A percentile compares a stretch with the other conserved stretches of the same genome.
These are phyloP conservation scores for Aristolochia californica DNA, from an alignment of 164 flowering plant species.

Conservation along the genomic window DNA sequence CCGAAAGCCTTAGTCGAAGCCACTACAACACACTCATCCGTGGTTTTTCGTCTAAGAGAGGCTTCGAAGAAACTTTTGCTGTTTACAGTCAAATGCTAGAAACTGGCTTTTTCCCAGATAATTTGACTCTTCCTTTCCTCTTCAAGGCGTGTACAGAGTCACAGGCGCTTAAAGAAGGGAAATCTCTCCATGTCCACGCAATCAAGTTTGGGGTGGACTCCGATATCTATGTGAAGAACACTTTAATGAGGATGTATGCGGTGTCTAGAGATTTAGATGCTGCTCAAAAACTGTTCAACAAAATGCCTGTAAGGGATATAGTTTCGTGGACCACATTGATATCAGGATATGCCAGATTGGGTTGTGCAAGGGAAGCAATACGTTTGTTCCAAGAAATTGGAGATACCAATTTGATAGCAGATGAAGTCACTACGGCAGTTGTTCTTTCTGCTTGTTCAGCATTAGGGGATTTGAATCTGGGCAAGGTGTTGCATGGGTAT, in stretches of 20 bases:
- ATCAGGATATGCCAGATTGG: constrained; percentile 10
- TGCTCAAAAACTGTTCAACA: constrained; percentile 7
- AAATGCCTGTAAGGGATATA: constrained; percentile 4
- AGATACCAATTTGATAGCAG: constrained; percentile 4
- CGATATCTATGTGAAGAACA: constrained; percentile 12
- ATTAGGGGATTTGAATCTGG: constrained; percentile 11
- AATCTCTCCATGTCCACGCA: constrained; percentile 13
- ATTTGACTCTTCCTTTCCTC: constrained; percentile 13
- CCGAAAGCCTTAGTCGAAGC: constrained; percentile 2
- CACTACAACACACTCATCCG: constrained; percentile 13
- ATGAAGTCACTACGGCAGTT: constrained; percentile 12
- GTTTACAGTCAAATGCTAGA: constrained; percentile 8
- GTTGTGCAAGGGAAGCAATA: constrained; percentile 7
- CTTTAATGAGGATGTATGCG: constrained; percentile 12
- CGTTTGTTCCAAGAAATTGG: constrained; percentile 7
- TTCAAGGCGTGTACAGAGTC: constrained; percentile 11
- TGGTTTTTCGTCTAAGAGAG: constrained; percentile 6
- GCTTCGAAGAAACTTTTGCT: constrained; percentile 2
- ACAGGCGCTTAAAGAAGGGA: constrained; percentile 6
- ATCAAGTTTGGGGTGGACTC: constrained; percentile 8
- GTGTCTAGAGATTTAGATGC: constrained; percentile 5
- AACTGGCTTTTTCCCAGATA: constrained; percentile 8
- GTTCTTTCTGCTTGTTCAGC: constrained; percentile 12
- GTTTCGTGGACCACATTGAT: constrained; percentile 16
- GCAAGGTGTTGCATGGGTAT: constrained; percentile 10